Base-by-base conservation (phyloP, 768 basidiomycete genomes). In the Tubosaeta sp. region DNA sequence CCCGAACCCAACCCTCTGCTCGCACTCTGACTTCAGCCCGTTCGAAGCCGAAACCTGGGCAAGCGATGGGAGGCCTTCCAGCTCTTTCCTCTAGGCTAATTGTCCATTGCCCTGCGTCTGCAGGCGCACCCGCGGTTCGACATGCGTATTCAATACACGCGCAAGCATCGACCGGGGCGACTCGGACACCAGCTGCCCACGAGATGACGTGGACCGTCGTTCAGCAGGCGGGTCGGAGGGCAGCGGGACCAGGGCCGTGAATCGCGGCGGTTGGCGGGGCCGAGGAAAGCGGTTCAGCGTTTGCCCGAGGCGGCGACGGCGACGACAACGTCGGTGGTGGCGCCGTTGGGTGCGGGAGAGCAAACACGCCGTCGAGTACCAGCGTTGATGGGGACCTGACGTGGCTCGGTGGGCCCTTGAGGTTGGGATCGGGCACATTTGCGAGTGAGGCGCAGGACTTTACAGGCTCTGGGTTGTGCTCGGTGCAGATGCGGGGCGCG, bases 161-260 rank as follows among this genome's bases (percentile, higher is more conserved):
- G 62, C 62, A 13, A 63, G 62, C 44, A 53, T 63, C 4, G 63
- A 62, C 5, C 62, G 54, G 5, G 62, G 63, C 1, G 59, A 63
- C 8, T 61, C 55, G 3, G 38, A 12, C 19, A 14, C 43, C n/a
- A 14, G 26, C 29, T 29, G 29, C 9, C 29, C 29, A 9, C 4
- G 29, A 10, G 17, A 16, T 35, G 6, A 43, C 1, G 14, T 43
- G 9, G 26, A 19, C 33, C 32, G 6, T 7, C 19, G 29, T n/a
- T n/a, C n/a, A n/a, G n/a, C n/a, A 11, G 11, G 16, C 9, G 27
- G 13, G 34, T 34, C 6, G 19, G 19, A 25, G 2, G 17, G 8
- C 4, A 22, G 22, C 26, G 33, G 49, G 10, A 13, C n/a, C 11
- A 25, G 22, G 41, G 16, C n/a, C 17, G 26, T 27, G 12, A 52